Percentiles rank a stretch among this genome's conserved stretches.
phyloP scores from a whole-genome alignment of 2,329 filamentous ascomycete species.

The Colletotrichum caudatum region DNA sequence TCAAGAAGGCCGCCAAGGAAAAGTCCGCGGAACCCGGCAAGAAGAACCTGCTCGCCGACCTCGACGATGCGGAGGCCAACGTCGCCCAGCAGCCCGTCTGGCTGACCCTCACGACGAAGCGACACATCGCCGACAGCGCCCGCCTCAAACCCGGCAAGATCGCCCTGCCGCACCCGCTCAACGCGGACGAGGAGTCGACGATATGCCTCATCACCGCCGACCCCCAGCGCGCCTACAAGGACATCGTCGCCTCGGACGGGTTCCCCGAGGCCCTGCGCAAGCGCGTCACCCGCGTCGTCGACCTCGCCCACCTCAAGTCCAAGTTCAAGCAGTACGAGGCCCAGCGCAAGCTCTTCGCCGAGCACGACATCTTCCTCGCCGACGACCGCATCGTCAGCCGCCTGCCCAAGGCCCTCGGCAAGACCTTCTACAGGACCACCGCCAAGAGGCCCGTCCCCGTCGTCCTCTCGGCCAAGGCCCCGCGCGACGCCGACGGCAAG shows the following conservation, averaged over 20 bases:
- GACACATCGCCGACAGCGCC: constrained; percentile 77
- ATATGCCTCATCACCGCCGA: constrained; percentile 89
- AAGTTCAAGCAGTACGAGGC: constrained; percentile 93
- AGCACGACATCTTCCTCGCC: constrained; percentile 94
- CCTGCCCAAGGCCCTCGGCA: constrained; percentile 77
- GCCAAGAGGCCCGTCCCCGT: constrained; percentile 90
- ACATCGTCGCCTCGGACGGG: constrained; percentile 77
- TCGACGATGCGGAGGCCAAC: constrained; percentile 57
- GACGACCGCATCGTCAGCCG: constrained; percentile 85
- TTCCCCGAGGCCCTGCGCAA: constrained; percentile 76
- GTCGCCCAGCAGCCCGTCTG: constrained; percentile 67
- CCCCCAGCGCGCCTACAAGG: constrained; percentile 88
- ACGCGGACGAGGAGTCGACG: constrained; percentile 72
- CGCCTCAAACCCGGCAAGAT: constrained; percentile 89
- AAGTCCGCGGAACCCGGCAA: constrained; percentile 55
- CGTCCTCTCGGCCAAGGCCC: constrained; percentile 71
- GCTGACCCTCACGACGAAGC: constrained; percentile 74
- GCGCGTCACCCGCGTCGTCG: constrained; percentile 82
- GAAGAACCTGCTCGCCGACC: constrained; percentile 66
- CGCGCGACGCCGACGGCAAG: constrained; percentile 72
- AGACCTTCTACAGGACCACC: constrained; percentile 89
- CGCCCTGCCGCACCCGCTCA: constrained; percentile 79
- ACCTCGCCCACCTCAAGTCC: constrained; percentile 80
- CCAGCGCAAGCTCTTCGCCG: constrained; percentile 82
- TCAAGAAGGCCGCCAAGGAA: constrained; percentile 67